phyloP scores from a whole-genome alignment of 495 filamentous ascomycete species.

The Elaphomyces granulatus region DNA sequence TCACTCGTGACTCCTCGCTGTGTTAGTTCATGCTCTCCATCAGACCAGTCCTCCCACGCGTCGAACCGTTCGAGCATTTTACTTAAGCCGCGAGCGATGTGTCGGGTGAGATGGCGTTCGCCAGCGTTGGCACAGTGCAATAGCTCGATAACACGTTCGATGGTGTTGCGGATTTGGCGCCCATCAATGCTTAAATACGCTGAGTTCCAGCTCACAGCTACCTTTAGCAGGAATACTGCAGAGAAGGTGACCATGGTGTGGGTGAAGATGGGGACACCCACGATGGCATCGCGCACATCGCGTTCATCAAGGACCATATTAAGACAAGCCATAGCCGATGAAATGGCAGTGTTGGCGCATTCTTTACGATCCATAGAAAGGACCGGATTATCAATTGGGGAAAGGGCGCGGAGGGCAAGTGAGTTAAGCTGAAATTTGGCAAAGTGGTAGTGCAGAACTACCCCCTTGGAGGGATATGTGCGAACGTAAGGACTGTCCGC shows the following conservation, averaged over 20 bases:
- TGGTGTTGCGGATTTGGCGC: slow-evolving; percentile 31
- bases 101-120: slow-evolving; percentile 38
- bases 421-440: slow-evolving; percentile 47
- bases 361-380: slow-evolving; percentile 41
- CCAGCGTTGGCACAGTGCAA: slow-evolving; percentile 38
- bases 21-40: too few species aligned
- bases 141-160: slow-evolving; percentile 36
- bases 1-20: too few species aligned
- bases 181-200: slow-evolving; percentile 31
- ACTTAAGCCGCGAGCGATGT: slow-evolving; percentile 38
- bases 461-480: slow-evolving; percentile 43
- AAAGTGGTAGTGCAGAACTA: slow-evolving; percentile 46
- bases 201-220: slow-evolving; percentile 40
- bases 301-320: slow-evolving; percentile 41
- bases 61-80: slow-evolving; percentile 38
- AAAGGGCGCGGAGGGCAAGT: slow-evolving; percentile 38
- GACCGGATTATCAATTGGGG: slow-evolving; percentile 33
- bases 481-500: slow-evolving; percentile 38
- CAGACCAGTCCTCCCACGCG: slow-evolving; percentile 26
- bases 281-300: slow-evolving; percentile 44
- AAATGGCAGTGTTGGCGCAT: slow-evolving; percentile 41
- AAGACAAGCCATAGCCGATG: slow-evolving; percentile 40
- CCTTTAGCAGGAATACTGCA: slow-evolving; percentile 41
- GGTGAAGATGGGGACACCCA: slow-evolving; percentile 42
- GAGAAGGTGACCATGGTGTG: slow-evolving; percentile 51